These are phyloP conservation scores for Fusarium sp. DNA, from an alignment of 2,329 filamentous ascomycete genomes.

Conservation along the genomic window DNA sequence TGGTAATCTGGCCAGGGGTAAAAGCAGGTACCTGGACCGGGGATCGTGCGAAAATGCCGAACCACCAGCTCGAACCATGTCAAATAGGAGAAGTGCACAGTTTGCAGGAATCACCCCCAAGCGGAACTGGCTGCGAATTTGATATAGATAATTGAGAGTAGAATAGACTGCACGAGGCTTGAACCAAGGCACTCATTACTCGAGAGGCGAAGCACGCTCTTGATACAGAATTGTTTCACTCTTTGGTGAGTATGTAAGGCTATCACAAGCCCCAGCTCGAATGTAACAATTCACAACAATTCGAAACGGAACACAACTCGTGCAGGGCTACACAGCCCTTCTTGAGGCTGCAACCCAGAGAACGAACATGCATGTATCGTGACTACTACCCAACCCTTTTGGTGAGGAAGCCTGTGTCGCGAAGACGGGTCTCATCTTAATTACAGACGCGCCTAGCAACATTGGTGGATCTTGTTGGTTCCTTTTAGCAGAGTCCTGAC, in stretches of 20 bases:
- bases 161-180: background rate
- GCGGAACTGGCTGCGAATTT: constrained; percentile 9
- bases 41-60: constrained; percentile 14
- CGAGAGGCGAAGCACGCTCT: background rate
- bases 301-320: constrained; percentile 19
- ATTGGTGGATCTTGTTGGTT: constrained; percentile 32
- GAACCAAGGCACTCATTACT: background rate
- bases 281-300: constrained; percentile 30
- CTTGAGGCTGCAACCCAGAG: background rate
- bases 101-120: constrained; percentile 31
- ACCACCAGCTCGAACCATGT: constrained; percentile 36
- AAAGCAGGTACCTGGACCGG: constrained; percentile 19
- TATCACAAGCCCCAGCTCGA: constrained; percentile 1
- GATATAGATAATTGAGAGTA: background rate
- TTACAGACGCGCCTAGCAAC: constrained; percentile 30
- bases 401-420: constrained; percentile 24
- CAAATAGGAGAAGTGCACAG: constrained; percentile 11
- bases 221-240: constrained; percentile 11
- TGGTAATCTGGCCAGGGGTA: constrained; percentile 17
- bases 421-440: constrained; percentile 46
- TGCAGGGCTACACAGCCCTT: constrained; percentile 34
- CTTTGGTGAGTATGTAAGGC: constrained; percentile 3
- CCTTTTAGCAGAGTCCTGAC: constrained; percentile 12
- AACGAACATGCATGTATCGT: constrained; percentile 24
- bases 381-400: constrained; percentile 34